Base-by-base conservation (phyloP, 441 rosid species). In the Capsella rubella region DNA sequence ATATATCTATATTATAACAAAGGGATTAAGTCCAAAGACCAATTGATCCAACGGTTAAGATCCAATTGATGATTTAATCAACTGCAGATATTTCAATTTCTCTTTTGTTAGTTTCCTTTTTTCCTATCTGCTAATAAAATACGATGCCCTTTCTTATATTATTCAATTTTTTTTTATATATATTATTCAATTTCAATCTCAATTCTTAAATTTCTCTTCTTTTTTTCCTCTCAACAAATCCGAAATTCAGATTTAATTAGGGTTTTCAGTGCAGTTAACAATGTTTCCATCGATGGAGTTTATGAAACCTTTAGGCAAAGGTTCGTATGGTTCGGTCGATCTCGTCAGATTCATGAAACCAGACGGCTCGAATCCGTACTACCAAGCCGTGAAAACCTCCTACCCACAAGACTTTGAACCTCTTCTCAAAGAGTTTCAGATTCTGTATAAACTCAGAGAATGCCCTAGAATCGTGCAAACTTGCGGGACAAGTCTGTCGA, bases 361-460 rank as follows among this genome's bases (percentile, higher is more conserved):
- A 0, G 46, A 67, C 8, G 73, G 67, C 55, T n/a, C 74, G 9
- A 34, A 27, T 1, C 35, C 65, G 14, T 50, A 50, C 2, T 65
- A 67, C 78, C 47, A 54, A 34, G 78, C 78, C 12, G 55, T 74
- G 49, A 75, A 75, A 59, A 52, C 7, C 49, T 60, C 73, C 0
- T 25, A 25, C 68, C 8, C 39, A 16, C 29, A 60, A 0, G 56
- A 60, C 69, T 51, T 32, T 15, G 78, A 74, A 6, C n/a, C 9
- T 42, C 72, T 68, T 6, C 18, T 4, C 55, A 67, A 42, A 52
- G 78, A 75, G 64, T 75, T 75, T 66, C 18, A 27, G 64, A 75
- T 75, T 34, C 57, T 75, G 2, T 60, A 56, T 1, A 51, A 67
- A 52, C 73, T 75, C 31, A 67, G 57, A 75, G 34, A 50, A 4